phyloP scores from a whole-genome alignment of 75 land plant genomes.

The Cupressus sempervirens region DNA sequence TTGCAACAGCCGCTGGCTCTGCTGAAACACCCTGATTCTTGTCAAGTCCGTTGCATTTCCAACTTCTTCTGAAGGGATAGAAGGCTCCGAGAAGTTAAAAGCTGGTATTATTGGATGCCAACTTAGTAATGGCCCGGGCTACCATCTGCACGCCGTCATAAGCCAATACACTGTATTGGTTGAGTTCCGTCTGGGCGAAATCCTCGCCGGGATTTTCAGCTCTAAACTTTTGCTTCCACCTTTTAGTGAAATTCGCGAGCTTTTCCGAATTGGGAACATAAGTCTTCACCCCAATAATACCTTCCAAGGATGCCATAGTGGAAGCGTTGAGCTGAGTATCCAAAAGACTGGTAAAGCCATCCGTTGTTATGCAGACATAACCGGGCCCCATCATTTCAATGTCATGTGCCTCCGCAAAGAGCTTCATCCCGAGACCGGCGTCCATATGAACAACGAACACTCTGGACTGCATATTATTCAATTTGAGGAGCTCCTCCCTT shows the following conservation, averaged over 20 bases:
- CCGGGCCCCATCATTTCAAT: no score
- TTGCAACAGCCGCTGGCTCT: conserved; percentile 16
- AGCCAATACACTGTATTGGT: conserved; percentile 29
- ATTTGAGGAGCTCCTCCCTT: no score
- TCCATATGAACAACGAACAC: no score
- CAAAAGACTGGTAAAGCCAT: no score
- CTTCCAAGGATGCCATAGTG: no score
- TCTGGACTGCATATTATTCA: no score
- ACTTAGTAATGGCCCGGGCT: conserved; percentile 33
- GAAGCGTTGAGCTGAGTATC: no score
- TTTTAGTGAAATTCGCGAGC: conserved; percentile 17
- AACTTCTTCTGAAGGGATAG: conserved; percentile 3
- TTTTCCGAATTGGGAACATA: conserved; percentile 20
- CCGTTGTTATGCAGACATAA: no score
- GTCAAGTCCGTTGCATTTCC: conserved; percentile 41
- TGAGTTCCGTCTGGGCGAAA: conserved; percentile 12
- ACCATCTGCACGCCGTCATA: conserved; percentile 34
- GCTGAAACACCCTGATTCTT: conserved; percentile 25
- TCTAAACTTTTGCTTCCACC: conserved; percentile 20
- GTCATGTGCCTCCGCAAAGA: no score
- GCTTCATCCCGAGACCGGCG: no score
- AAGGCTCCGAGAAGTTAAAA: conserved; percentile 41
- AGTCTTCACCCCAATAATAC: no score
- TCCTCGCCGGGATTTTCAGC: conserved; percentile 10
- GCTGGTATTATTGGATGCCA: conserved; percentile 19